Evolutionary conservation across 768 basidiomycete genomes (phyloP).

Genomic region (Amyloporia xantha): DNA sequence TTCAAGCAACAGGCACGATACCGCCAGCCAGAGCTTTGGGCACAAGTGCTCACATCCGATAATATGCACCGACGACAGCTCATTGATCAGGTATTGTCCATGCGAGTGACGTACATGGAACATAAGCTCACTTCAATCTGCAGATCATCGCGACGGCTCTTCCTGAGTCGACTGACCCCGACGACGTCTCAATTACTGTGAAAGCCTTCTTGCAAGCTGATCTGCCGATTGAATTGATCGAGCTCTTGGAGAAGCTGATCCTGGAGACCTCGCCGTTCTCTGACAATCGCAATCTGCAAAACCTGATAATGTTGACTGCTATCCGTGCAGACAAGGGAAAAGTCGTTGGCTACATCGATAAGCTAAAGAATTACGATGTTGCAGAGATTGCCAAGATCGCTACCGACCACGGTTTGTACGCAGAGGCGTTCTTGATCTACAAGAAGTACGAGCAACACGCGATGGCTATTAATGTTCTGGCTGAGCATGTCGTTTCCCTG

Average conservation of each 20-base stretch:
- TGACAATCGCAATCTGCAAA: constrained; percentile 96
- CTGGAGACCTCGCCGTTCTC: constrained; percentile 96
- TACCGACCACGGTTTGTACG: constrained; percentile 90
- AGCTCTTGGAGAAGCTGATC: constrained; percentile 97
- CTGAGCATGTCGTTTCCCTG: constrained; percentile 96
- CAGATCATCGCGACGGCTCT: constrained; percentile 92
- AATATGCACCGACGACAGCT: constrained; percentile 90
- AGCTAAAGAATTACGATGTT: constrained; percentile 91
- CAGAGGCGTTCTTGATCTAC: constrained; percentile 96
- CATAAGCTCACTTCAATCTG: constrained; percentile 46
- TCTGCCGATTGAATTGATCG: constrained; percentile 94
- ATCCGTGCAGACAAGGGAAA: constrained; percentile 98
- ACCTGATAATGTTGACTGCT: constrained; percentile 89
- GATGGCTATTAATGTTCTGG: constrained; percentile 94
- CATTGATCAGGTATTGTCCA: constrained; percentile 69
- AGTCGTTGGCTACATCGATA: constrained; percentile 97
- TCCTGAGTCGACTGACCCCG: constrained; percentile 95
- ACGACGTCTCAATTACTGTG: constrained; percentile 97
- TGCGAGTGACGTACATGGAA: neutral
- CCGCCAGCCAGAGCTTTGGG: constrained; percentile 93
- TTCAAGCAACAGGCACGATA: constrained; percentile 99
- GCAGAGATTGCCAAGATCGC: constrained; percentile 96
- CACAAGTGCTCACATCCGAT: constrained; percentile 83
- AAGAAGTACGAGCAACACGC: constrained; percentile 96
- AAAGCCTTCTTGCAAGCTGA: constrained; percentile 97